Evolutionary conservation across 1,284 basidiomycete genomes (phyloP).

Genomic region (Ustilago sp.): DNA sequence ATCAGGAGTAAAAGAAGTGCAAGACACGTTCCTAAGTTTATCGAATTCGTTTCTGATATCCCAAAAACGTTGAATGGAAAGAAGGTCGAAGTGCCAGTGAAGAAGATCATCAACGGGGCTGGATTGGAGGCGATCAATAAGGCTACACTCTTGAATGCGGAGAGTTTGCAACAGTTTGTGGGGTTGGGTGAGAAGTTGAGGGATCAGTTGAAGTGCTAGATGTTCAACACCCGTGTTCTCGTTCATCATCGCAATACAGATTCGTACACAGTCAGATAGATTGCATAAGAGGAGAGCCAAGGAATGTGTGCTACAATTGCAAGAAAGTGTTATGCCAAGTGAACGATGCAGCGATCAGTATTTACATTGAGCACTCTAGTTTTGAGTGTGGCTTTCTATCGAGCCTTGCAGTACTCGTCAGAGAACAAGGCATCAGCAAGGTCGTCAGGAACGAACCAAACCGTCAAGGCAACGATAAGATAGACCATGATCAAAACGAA

Average conservation of each 20-base stretch:
- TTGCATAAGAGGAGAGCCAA: too few species aligned
- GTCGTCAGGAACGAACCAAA: constrained; percentile 54
- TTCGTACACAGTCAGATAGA: not conserved
- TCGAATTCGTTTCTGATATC: constrained; percentile 79
- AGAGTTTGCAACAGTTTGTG: constrained; percentile 78
- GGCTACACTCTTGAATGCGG: constrained; percentile 81
- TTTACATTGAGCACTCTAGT: constrained; percentile 2
- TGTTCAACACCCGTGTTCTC: too few species aligned
- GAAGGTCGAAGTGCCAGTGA: constrained; percentile 83
- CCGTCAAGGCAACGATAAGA: constrained; percentile 51
- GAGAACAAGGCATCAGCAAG: constrained; percentile 43
- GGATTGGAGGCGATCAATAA: constrained; percentile 78
- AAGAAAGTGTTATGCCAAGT: not conserved
- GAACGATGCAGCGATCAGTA: not conserved
- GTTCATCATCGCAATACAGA: not conserved
- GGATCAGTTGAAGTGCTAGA: constrained; percentile 62
- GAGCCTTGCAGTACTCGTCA: constrained; percentile 30
- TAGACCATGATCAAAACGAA: constrained; percentile 62
- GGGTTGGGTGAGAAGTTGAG: constrained; percentile 75
- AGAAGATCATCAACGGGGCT: constrained; percentile 86
- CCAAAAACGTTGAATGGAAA: constrained; percentile 87
- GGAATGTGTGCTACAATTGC: not conserved
- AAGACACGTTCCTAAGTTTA: constrained; percentile 71
- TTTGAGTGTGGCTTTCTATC: not conserved
- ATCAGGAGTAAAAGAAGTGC: constrained; percentile 77